These are phyloP conservation scores for Sugiyamaella boreocaroliniensis DNA, from an alignment of 805 yeast species.

Conservation along the genomic window DNA sequence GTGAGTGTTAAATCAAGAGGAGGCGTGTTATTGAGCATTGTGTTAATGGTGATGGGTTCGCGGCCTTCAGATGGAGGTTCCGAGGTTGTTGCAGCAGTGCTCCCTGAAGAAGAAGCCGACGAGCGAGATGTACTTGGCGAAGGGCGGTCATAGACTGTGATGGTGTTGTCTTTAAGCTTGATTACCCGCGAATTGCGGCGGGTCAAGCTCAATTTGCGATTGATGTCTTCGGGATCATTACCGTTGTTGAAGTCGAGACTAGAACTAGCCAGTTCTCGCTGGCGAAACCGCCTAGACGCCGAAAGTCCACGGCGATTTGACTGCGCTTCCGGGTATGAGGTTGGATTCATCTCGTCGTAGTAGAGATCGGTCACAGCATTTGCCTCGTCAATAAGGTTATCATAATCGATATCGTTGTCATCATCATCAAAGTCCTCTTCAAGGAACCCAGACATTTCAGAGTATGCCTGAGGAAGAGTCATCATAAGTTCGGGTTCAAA, in stretches of 20 bases:
- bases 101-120: constrained; percentile 1
- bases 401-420: constrained; percentile 32
- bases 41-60: neutral
- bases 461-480: neutral
- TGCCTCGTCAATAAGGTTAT: constrained; percentile 45
- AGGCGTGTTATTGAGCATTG: constrained; percentile 1
- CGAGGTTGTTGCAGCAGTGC: neutral
- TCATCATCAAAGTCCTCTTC: constrained; percentile 30
- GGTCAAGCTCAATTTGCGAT: constrained; percentile 4
- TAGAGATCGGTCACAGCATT: constrained; percentile 44
- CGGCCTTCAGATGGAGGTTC: neutral
- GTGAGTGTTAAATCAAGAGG: neutral
- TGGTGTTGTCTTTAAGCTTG: constrained; percentile 10
- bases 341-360: constrained; percentile 17
- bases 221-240: neutral
- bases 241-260: neutral
- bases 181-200: constrained; percentile 12
- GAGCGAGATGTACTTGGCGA: neutral
- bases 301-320: neutral
- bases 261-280: neutral
- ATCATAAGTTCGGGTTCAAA: neutral
- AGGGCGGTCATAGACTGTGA: constrained; percentile 11
- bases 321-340: neutral
- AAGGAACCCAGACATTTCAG: neutral
- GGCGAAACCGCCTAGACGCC: constrained; percentile 1